Evolutionary conservation across 106 monocot species (phyloP).

Genomic region (Dioscorea dumetorum): DNA sequence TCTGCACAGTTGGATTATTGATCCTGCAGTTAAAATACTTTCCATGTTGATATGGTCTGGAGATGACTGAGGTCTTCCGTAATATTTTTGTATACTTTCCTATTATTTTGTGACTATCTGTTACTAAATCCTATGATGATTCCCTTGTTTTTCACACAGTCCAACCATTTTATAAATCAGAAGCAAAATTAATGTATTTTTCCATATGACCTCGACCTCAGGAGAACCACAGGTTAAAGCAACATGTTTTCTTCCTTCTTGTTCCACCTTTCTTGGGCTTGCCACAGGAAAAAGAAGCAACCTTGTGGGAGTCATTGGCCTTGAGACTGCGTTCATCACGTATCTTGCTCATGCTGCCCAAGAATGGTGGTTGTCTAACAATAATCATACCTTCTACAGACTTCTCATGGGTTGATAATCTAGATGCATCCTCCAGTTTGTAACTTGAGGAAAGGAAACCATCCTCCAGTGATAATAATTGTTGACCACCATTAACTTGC

Average conservation of each 20-base stretch:
- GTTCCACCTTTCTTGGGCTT: background rate
- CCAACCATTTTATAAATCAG: no score
- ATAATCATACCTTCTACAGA: background rate
- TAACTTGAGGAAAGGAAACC: background rate
- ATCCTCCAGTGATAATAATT: background rate
- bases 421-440: background rate
- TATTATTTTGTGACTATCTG: no score
- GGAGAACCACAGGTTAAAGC: conserved; percentile 7
- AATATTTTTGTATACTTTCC: no score
- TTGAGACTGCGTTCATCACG: conserved; percentile 21
- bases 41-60: no score
- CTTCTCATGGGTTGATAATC: background rate
- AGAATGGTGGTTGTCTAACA: conserved; percentile 1
- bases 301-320: conserved; percentile 10
- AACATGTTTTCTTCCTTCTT: conserved; percentile 10
- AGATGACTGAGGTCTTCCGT: no score
- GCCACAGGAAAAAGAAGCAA: background rate
- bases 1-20: no score
- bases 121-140: no score
- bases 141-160: no score
- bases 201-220: background rate
- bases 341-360: conserved; percentile 18
- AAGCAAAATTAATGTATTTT: no score
- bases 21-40: no score
- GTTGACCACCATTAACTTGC: background rate